These are phyloP conservation scores for Linderniella brevidens DNA, from an alignment of 257 asterid species.

Conservation along the genomic window DNA sequence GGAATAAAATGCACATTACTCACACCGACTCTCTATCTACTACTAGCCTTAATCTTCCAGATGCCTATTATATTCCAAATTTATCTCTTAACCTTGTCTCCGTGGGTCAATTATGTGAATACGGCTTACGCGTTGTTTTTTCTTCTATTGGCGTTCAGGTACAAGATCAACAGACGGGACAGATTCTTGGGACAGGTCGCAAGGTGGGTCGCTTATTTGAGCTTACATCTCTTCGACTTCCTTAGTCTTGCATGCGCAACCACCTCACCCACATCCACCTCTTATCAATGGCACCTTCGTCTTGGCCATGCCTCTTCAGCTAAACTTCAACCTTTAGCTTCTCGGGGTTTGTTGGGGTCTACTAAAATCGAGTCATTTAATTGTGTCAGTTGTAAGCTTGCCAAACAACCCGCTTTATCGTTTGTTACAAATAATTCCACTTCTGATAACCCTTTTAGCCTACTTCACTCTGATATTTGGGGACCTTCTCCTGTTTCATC, in stretches of 20 bases:
- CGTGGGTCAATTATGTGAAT: conserved; percentile 7
- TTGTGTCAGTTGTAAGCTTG: conserved; percentile 1
- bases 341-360: conserved; percentile 4
- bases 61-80: conserved; percentile 2
- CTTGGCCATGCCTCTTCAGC: conserved; percentile 8
- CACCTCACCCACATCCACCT: neutral
- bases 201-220: conserved; percentile 11
- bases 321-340: conserved; percentile 3
- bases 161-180: conserved; percentile 7
- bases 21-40: conserved; percentile 1
- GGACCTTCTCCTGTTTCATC: neutral
- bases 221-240: conserved; percentile 3
- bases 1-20: conserved; percentile 2
- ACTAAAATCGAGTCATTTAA: conserved; percentile 5
- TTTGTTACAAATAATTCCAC: neutral
- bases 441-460: neutral
- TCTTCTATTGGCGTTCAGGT: conserved; percentile 3
- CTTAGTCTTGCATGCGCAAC: neutral
- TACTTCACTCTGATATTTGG: neutral
- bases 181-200: conserved; percentile 5
- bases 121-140: neutral
- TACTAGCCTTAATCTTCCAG: neutral
- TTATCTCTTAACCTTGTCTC: neutral
- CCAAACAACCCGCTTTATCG: conserved; percentile 1
- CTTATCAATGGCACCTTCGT: conserved; percentile 2